phyloP scores from a whole-genome alignment of 2,329 filamentous ascomycete genomes.

The Ustilaginoidea virens region DNA sequence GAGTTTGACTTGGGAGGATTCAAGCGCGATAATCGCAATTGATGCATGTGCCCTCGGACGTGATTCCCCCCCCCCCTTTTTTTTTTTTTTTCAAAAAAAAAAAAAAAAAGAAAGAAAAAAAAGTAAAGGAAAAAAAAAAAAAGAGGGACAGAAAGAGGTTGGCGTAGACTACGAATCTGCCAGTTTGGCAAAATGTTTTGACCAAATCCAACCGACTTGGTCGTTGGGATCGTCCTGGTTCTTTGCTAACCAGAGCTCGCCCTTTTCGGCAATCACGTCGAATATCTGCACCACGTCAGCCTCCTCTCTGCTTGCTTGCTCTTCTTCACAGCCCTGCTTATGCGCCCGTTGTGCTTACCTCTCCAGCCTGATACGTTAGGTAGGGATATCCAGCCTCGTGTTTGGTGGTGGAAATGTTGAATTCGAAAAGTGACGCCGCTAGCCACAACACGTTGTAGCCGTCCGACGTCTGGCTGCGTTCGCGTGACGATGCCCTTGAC shows the following conservation, averaged over 20 bases:
- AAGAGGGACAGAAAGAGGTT: not conserved
- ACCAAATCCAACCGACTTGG: constrained; percentile 95
- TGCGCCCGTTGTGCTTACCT: too few relatives aligned
- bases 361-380: constrained; percentile 84
- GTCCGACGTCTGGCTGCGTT: constrained; percentile 34
- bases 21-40: too few relatives aligned
- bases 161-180: constrained; percentile 27
- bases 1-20: too few relatives aligned
- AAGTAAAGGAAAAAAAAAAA: not conserved
- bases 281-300: too few relatives aligned
- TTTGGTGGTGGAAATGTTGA: constrained; percentile 86
- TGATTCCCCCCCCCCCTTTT: too few relatives aligned
- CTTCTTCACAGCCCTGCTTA: too few relatives aligned
- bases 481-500: constrained; percentile 44
- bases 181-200: constrained; percentile 78
- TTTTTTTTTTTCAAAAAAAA: too few relatives aligned
- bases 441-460: constrained; percentile 71
- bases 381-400: constrained; percentile 93
- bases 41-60: too few relatives aligned
- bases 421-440: constrained; percentile 88
- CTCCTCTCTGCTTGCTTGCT: too few relatives aligned
- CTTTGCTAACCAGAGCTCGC: constrained; percentile 91
- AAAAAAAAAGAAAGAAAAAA: not conserved
- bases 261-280: constrained; percentile 88
- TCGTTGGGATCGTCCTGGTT: constrained; percentile 81